phyloP scores from a whole-genome alignment of 2,329 filamentous ascomycete species.

The Zopfia rhizophila region DNA sequence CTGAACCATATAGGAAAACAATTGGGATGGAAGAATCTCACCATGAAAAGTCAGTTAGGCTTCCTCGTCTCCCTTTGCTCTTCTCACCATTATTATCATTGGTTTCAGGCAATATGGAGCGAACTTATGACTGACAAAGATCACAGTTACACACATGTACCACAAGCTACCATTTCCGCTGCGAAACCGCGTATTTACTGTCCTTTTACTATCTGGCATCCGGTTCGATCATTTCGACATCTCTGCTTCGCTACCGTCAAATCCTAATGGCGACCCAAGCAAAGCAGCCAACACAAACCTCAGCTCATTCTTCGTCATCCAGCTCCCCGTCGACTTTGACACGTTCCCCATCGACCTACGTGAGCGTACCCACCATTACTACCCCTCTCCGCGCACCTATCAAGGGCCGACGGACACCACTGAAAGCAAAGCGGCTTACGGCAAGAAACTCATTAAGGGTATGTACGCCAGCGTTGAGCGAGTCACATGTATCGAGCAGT shows the following conservation, averaged over 20 bases:
- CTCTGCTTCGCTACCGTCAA: slow-evolving; percentile 31
- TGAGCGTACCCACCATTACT: slow-evolving; percentile 26
- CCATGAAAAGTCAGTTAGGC: slow-evolving; percentile 48
- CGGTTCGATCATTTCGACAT: slow-evolving; percentile 37
- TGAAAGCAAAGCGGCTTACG: slow-evolving; percentile 51
- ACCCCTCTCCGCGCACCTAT: slow-evolving; percentile 12
- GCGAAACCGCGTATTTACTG: slow-evolving; percentile 72
- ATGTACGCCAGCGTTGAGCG: slow-evolving; percentile 74
- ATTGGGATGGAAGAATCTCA: slow-evolving; percentile 41
- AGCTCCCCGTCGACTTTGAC: slow-evolving; percentile 65
- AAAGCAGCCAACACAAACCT: slow-evolving; percentile 60
- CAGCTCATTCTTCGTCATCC: slow-evolving; percentile 54
- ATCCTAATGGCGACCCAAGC: neutral
- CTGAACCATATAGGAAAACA: slow-evolving; percentile 36
- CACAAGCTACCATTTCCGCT: slow-evolving; percentile 71
- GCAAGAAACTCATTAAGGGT: slow-evolving; percentile 65
- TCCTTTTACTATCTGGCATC: slow-evolving; percentile 68
- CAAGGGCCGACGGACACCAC: slow-evolving; percentile 29
- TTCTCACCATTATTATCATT: no score
- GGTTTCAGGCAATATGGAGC: neutral
- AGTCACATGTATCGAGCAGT: no score
- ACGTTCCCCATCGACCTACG: slow-evolving; percentile 45
- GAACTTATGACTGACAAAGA: slow-evolving; percentile 17
- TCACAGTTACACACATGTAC: slow-evolving; percentile 69
- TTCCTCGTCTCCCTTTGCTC: neutral